Evolutionary conservation across 2,329 filamentous ascomycete genomes (phyloP).

Genomic region (Ceratocystis eucalypticola): DNA sequence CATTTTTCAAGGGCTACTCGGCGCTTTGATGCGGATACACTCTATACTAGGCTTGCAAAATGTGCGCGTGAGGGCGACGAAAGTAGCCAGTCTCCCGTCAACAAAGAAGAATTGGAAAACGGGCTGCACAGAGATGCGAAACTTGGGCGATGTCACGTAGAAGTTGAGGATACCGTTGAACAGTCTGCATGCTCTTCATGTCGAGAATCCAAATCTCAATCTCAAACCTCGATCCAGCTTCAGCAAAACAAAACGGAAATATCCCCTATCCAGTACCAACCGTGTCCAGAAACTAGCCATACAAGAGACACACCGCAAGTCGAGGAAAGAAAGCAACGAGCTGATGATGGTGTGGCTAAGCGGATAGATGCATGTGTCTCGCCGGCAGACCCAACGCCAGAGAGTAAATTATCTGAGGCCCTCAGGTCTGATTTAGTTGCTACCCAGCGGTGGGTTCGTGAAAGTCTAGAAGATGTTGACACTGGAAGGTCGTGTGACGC

Average conservation of each 20-base stretch:
- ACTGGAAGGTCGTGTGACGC: not conserved
- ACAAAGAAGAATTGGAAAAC: not conserved
- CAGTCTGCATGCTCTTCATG: not conserved
- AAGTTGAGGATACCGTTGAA: not conserved
- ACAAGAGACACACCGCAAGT: conserved; percentile 13
- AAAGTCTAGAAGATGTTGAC: not conserved
- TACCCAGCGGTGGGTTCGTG: not conserved
- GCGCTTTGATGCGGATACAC: not conserved
- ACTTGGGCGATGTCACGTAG: not conserved
- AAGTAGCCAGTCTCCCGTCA: not conserved
- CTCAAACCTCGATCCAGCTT: not conserved
- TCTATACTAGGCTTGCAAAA: not conserved
- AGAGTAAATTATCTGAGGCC: not conserved
- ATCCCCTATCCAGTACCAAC: not conserved
- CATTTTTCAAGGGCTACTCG: not conserved
- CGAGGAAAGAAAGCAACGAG: not conserved
- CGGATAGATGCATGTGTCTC: not conserved
- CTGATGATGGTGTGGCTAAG: not conserved
- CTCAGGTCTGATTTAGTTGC: not conserved
- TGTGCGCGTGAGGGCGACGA: not conserved
- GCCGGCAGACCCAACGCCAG: not conserved
- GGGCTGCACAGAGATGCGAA: not conserved
- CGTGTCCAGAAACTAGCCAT: not conserved
- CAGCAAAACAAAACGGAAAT: not conserved
- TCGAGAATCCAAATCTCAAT: not conserved